Conservation (phyloP, 768 basidiomycete genomes). For the Lactarius hatsudake region DNA sequence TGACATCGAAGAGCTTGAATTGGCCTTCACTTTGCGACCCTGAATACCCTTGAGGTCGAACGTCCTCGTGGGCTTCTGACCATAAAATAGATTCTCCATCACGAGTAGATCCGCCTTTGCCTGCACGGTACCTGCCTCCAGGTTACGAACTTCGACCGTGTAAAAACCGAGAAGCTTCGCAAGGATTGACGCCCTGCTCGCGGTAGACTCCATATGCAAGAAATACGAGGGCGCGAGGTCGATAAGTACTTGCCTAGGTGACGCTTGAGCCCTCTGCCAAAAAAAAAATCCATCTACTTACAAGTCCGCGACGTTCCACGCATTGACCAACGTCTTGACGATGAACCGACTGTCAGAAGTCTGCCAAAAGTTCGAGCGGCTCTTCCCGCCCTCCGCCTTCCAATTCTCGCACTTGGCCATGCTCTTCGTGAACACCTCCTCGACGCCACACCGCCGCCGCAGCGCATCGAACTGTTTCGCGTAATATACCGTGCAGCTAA, state of each 20-base stretch:
- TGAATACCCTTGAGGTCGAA: slow-evolving; percentile 87
- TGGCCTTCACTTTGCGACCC: slow-evolving; percentile 63
- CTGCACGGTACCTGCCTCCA: slow-evolving; percentile 62
- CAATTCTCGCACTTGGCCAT: slow-evolving; percentile 59
- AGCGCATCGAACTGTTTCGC: slow-evolving; percentile 76
- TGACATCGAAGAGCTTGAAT: slow-evolving; percentile 37
- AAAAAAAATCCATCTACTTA: slow-evolving; percentile 41
- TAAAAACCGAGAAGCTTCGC: slow-evolving; percentile 84
- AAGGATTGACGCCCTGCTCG: slow-evolving; percentile 62
- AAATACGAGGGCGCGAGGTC: slow-evolving; percentile 80
- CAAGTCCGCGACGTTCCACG: slow-evolving; percentile 86
- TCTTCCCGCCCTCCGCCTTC: slow-evolving; percentile 79
- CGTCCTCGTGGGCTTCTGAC: slow-evolving; percentile 60
- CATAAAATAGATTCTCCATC: slow-evolving; percentile 84
- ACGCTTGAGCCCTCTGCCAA: background rate
- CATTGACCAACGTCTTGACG: slow-evolving; percentile 82
- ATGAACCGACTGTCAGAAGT: slow-evolving; percentile 74
- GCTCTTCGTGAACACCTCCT: slow-evolving; percentile 55
- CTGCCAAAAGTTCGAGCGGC: slow-evolving; percentile 79
- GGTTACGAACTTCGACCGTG: slow-evolving; percentile 70
- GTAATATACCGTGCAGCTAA: slow-evolving; percentile 81
- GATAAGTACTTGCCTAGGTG: slow-evolving; percentile 65
- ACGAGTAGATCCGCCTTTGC: slow-evolving; percentile 73
- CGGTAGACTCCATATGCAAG: slow-evolving; percentile 68
- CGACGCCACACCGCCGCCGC: slow-evolving; percentile 63